A percentile compares a stretch with the other conserved stretches of the same genome.
Conservation (phyloP, 2,329 filamentous ascomycete species). For the Aspergillus ochraceoroseus region DNA sequence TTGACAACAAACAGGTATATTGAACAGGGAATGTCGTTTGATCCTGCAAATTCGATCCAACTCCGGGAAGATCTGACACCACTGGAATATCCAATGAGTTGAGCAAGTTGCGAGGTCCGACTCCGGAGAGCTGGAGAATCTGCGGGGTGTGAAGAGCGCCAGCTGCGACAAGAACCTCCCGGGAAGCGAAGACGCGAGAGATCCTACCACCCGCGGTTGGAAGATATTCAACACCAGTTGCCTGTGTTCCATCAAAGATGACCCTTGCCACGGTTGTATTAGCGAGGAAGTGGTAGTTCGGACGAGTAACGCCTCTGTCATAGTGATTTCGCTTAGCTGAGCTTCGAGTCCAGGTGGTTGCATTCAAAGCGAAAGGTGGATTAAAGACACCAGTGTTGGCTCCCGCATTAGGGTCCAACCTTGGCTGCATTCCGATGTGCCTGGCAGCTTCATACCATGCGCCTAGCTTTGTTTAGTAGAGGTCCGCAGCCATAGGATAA, state of each 20-base stretch:
- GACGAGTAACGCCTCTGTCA: not conserved
- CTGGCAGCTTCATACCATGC: not conserved
- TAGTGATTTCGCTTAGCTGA: conserved; percentile 4
- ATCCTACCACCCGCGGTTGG: not conserved
- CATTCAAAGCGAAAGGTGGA: not conserved
- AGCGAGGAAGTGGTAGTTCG: conserved; percentile 2
- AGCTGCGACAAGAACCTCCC: not conserved
- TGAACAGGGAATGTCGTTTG: not conserved
- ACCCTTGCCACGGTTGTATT: not conserved
- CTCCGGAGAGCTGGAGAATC: conserved; percentile 1
- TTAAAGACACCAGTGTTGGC: not conserved
- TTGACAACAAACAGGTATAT: not conserved
- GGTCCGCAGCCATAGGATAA: not conserved
- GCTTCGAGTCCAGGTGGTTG: conserved; percentile 1
- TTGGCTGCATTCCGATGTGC: conserved; percentile 1
- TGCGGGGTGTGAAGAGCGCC: conserved; percentile 2
- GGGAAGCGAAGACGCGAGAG: not conserved
- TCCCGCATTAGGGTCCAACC: not conserved
- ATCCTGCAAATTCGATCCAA: conserved; percentile 2
- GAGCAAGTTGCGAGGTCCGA: not conserved
- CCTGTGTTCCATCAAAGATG: conserved; percentile 1
- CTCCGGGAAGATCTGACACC: not conserved
- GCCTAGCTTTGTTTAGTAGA: not conserved
- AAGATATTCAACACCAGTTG: conserved; percentile 5
- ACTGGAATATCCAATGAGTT: not conserved